A percentile compares a stretch with the other conserved stretches of the same genome.
Evolutionary conservation across 2,329 filamentous ascomycete species (phyloP).

Genomic region (Cladosporium velox): DNA sequence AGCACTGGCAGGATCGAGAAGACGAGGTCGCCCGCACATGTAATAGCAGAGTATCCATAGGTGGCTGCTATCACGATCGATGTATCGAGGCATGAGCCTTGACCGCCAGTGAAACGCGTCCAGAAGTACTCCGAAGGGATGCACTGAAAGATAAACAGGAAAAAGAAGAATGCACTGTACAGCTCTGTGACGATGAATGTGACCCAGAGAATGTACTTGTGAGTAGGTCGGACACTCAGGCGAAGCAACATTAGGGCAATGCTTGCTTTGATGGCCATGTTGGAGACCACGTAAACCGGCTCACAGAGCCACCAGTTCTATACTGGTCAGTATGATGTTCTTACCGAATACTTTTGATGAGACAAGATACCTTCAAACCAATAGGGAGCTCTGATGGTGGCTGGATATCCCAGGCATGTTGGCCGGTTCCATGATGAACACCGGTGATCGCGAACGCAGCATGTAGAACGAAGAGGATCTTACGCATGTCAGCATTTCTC

Average conservation of each 20-base stretch:
- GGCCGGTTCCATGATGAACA: constrained; percentile 24
- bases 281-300: constrained; percentile 26
- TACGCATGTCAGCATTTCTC: constrained; percentile 5
- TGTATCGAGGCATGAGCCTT: constrained; percentile 21
- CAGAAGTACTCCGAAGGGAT: constrained; percentile 25
- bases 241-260: constrained; percentile 27
- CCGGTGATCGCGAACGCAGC: constrained; percentile 23
- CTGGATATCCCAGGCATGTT: constrained; percentile 22
- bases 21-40: constrained; percentile 24
- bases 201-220: constrained; percentile 22
- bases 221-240: constrained; percentile 18
- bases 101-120: constrained; percentile 22
- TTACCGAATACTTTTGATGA: not conserved
- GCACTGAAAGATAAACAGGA: constrained; percentile 27
- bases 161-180: constrained; percentile 25
- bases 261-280: constrained; percentile 28
- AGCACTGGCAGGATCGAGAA: constrained; percentile 35
- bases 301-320: constrained; percentile 42
- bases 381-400: constrained; percentile 21
- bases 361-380: constrained; percentile 21
- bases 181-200: constrained; percentile 23
- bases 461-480: constrained; percentile 23
- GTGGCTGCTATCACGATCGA: constrained; percentile 19
- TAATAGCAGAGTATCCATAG: constrained; percentile 26
- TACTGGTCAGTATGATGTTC: not conserved